Evolutionary conservation across 2,329 filamentous ascomycete genomes (phyloP).

Genomic region (Alternaria metachromatica): DNA sequence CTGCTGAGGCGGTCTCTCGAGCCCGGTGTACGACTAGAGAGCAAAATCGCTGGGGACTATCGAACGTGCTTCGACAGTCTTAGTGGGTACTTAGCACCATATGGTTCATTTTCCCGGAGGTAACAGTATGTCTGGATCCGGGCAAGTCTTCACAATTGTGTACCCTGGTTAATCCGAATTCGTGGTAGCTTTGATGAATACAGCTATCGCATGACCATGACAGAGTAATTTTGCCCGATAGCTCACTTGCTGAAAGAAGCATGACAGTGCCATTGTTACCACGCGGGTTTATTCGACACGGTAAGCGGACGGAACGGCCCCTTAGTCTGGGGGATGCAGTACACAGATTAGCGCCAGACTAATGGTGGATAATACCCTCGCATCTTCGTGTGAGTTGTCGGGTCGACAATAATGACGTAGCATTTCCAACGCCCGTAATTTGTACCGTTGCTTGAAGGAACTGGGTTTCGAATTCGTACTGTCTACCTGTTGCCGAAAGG

Average conservation of each 20-base stretch:
- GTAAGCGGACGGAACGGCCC: constrained; percentile 13
- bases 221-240: not conserved
- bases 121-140: not conserved
- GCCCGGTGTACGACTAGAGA: not conserved
- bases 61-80: not conserved
- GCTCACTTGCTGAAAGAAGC: not conserved
- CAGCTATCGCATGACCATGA: not conserved
- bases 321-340: not conserved
- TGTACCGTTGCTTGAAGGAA: not conserved
- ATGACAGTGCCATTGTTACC: not conserved
- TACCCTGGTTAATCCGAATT: not conserved
- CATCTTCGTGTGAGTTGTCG: not conserved
- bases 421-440: not conserved
- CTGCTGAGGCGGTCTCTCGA: not conserved
- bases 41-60: not conserved
- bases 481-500: not conserved
- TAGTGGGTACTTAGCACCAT: not conserved
- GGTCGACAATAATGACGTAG: not conserved
- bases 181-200: not conserved
- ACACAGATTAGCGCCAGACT: not conserved
- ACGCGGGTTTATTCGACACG: not conserved
- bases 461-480: not conserved
- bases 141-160: not conserved
- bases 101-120: not conserved
- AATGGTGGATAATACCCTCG: not conserved